phyloP scores from a whole-genome alignment of 257 asterid species.

The Solanum okadae region DNA sequence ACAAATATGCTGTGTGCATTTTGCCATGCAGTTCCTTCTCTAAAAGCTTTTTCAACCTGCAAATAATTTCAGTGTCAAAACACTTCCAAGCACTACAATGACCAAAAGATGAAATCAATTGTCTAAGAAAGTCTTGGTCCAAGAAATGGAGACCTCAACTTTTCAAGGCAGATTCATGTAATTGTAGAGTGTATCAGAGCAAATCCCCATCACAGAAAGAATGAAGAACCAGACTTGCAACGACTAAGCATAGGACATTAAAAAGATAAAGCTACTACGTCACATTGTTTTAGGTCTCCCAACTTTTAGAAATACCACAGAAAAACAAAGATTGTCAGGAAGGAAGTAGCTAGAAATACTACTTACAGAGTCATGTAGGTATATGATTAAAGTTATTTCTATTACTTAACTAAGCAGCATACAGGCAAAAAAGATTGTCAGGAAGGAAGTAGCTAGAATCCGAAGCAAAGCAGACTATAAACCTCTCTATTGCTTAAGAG shows the following conservation, averaged over 20 bases:
- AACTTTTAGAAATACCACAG: neutral
- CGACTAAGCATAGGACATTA: neutral
- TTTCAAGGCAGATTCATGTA: neutral
- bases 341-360: too few relatives aligned
- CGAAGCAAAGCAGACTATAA: too few relatives aligned
- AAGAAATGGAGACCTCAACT: neutral
- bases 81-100: neutral
- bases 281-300: neutral
- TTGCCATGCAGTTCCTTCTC: constrained; percentile 99
- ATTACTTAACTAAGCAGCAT: too few relatives aligned
- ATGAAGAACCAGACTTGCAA: neutral
- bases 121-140: neutral
- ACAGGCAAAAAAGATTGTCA: too few relatives aligned
- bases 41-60: constrained; percentile 97
- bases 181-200: neutral
- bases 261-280: neutral
- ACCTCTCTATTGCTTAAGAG: too few relatives aligned
- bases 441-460: too few relatives aligned
- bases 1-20: constrained; percentile 97
- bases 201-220: neutral
- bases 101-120: neutral
- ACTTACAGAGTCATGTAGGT: neutral
- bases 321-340: neutral
- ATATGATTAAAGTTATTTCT: neutral
- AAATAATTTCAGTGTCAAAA: neutral